Evolutionary conservation across 2,329 filamentous ascomycete genomes (phyloP).

Genomic region (Fusarium sp.): DNA sequence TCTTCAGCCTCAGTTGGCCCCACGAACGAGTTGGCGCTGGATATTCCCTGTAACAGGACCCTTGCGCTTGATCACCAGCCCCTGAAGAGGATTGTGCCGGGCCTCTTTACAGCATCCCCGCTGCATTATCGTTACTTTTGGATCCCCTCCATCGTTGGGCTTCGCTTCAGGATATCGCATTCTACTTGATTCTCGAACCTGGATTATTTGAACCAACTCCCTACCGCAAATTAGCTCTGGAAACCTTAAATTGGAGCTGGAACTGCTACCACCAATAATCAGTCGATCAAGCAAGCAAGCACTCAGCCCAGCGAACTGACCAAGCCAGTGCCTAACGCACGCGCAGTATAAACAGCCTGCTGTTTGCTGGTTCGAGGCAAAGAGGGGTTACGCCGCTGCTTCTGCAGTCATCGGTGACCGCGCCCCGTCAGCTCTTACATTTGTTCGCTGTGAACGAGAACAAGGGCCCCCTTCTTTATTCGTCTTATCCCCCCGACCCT

Average conservation of each 20-base stretch:
- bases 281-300: slow-evolving; percentile 17
- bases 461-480: slow-evolving; percentile 42
- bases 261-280: slow-evolving; percentile 26
- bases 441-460: slow-evolving; percentile 35
- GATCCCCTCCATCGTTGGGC: slow-evolving; percentile 26
- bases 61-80: slow-evolving; percentile 25
- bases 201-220: slow-evolving; percentile 13
- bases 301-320: slow-evolving; percentile 14
- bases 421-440: slow-evolving; percentile 41
- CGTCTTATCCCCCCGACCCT: slow-evolving; percentile 41
- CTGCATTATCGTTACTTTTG: slow-evolving; percentile 21
- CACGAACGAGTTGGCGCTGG: slow-evolving; percentile 7
- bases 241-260: slow-evolving; percentile 7
- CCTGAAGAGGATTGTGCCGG: slow-evolving; percentile 31
- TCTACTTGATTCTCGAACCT: slow-evolving; percentile 10
- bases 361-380: slow-evolving; percentile 29
- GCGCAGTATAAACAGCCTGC: slow-evolving; percentile 34
- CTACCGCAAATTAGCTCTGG: slow-evolving; percentile 15
- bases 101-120: slow-evolving; percentile 22
- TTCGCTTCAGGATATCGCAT: slow-evolving; percentile 13
- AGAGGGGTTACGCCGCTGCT: slow-evolving; percentile 42
- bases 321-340: slow-evolving; percentile 28
- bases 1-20: slow-evolving; percentile 4
- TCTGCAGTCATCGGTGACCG: slow-evolving; percentile 40
- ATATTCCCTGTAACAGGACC: slow-evolving; percentile 19